Base-by-base conservation (phyloP, 2,329 filamentous ascomycete species). In the Aspergillus aculeatus region DNA sequence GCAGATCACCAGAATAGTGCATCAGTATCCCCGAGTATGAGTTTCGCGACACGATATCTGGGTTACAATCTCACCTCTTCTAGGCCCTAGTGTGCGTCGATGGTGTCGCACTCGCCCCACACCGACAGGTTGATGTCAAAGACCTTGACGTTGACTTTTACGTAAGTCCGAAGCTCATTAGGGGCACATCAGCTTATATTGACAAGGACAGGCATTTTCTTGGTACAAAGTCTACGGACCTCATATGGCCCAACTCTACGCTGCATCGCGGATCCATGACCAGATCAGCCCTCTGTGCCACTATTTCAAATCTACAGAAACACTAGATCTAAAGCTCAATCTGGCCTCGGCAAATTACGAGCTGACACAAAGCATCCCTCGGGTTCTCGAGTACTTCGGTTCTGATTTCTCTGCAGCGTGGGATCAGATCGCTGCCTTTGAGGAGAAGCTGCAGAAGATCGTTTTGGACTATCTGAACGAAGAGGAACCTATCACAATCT, bases 191-290 rank as follows among this genome's bases (percentile, higher is more conserved):
- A 24, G 21, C 3, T 14, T 31, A 12, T 14, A 29, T 26, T 23
- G n/a, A 38, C 21, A 14, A 16, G 44, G 2, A 23, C 32, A 72
- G 69, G 77, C 82, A n/a, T 91, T 93, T 70, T 87, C 83, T 0
- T 93, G 89, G 90, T 93, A 93, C 76, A 94, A 94, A 72, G 85
- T 92, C 1, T 93, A 89, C 69, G 90, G 90, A 0, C 90, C 90
- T 1, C 90, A 93, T 66, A 81, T 92, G 1, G 82, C 89, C 0
- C 83, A 88, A 63, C 77, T 94, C 1, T 94, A 91, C 69, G 88
- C 84, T 5, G 84, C 84, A 24, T 78, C 78, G 4, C 68, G 73
- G 0, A 86, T 85, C 0, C 85, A 89, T 61, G 68, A 81, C 16
- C 73, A 81, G 51, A 78, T 92, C 57, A 75, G 75, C 4, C 84